Base-by-base conservation (phyloP, 2,329 filamentous ascomycete species). In the Domatiomyces globalis region DNA sequence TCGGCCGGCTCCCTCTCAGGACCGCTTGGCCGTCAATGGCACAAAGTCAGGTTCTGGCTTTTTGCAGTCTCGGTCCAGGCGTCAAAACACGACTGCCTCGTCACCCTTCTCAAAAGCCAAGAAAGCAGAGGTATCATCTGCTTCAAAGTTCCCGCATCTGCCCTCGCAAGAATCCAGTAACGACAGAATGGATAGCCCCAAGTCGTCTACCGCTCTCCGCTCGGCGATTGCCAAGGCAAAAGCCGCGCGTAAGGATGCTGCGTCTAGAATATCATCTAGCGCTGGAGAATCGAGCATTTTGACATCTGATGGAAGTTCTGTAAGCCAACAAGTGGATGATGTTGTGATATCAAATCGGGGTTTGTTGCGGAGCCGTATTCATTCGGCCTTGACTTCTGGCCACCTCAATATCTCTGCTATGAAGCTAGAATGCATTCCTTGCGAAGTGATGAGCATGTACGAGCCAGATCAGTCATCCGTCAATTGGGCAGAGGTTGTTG, bases 191-290 rank as follows among this genome's bases (percentile, higher is more conserved):
- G 76, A 71, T 52, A 66, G 66, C 0, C 68, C 71, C 5, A 92
- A 85, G 60, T 88, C 88, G 0, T 95, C 90, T 0, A 73, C 78
- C 15, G 83, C 88, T 0, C 70, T 98, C 12, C 80, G 92, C 33
- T 87, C 95, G 49, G 89, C 92, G 50, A 95, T 96, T 56, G 87
- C 89, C 39, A 90, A 89, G 61, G 90, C 92, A 0, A 94, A 90
- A 55, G 81, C 78, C 9, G 65, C 66, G 4, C 63, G 56, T 49
- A 62, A 63, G 51, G 68, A 54, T 19, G 49, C 51, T 18, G 33
- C 12, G 33, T 15, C 33, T 10, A 39, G 15, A 15, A 5, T 15
- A 2, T 15, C 33, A 39, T 2, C 12, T 15, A 15, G 12, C 33
- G 10, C 33, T 39, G 33, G 10, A 39, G 33, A 15, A 7, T 39